These are phyloP conservation scores for Podosphaera xanthii DNA, from an alignment of 2,329 filamentous ascomycete species.

Conservation along the genomic window DNA sequence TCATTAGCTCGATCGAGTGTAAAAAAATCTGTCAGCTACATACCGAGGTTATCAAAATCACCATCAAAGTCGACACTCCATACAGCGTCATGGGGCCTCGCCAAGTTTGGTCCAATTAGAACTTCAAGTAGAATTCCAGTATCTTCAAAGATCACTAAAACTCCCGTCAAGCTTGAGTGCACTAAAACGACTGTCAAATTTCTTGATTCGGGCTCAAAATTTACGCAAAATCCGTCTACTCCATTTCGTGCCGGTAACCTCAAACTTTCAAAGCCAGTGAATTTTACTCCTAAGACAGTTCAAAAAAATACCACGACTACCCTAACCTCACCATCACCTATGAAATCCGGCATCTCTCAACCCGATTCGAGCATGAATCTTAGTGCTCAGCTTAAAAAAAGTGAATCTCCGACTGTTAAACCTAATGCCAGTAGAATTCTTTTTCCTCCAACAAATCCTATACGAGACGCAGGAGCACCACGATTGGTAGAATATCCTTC, in stretches of 20 bases:
- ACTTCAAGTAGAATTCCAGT: conserved; percentile 17
- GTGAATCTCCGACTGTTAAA: conserved; percentile 9
- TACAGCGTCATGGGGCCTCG: conserved; percentile 19
- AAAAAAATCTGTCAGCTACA: conserved; percentile 25
- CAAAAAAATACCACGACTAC: conserved; percentile 22
- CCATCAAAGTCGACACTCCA: conserved; percentile 25
- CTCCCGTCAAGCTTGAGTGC: conserved; percentile 19
- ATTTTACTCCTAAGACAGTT: conserved; percentile 48
- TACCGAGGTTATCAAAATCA: conserved; percentile 27
- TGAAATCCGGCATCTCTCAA: conserved; percentile 26
- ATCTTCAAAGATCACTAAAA: conserved; percentile 8
- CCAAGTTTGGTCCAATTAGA: conserved; percentile 19
- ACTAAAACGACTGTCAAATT: conserved; percentile 34
- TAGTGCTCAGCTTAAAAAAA: conserved; percentile 17
- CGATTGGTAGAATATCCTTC: conserved; percentile 13
- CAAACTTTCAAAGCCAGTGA: conserved; percentile 48
- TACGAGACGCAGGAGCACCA: not conserved
- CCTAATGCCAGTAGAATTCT: conserved; percentile 18
- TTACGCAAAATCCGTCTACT: conserved; percentile 32
- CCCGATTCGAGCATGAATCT: conserved; percentile 19
- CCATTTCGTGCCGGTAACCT: conserved; percentile 25
- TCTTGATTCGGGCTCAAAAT: conserved; percentile 15
- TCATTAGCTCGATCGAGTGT: conserved; percentile 39
- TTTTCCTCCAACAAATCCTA: conserved; percentile 24
- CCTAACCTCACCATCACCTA: conserved; percentile 32